Percentiles rank a stretch among this genome's conserved stretches.
These are phyloP conservation scores for Cunninghamia lanceolata DNA, from an alignment of 75 land plant genomes.

Conservation along the genomic window DNA sequence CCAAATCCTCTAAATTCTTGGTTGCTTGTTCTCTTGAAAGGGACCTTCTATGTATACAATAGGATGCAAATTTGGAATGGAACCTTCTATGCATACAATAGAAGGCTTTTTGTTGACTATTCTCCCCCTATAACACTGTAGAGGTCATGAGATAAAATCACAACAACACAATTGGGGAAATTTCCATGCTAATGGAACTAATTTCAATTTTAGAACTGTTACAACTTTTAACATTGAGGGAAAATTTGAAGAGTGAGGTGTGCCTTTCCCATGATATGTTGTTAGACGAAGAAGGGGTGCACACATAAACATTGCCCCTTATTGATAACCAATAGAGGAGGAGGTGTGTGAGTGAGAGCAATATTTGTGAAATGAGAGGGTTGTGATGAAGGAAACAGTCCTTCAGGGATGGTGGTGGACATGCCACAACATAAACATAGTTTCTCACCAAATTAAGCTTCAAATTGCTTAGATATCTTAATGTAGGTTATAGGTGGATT, in stretches of 20 bases:
- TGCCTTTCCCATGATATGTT: neutral
- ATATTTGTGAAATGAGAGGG: neutral
- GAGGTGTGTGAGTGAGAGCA: conserved; percentile 8
- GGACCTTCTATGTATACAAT: too few species aligned
- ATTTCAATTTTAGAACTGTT: neutral
- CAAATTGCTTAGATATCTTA: conserved; percentile 62
- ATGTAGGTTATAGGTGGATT: too few species aligned
- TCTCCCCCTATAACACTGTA: neutral
- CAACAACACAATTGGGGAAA: neutral
- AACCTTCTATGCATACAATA: neutral
- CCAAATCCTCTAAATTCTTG: too few species aligned
- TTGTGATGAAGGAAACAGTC: conserved; percentile 20
- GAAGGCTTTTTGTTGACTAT: neutral
- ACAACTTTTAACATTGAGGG: neutral
- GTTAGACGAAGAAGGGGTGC: neutral
- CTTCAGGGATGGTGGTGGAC: conserved; percentile 51
- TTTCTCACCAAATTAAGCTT: conserved; percentile 63
- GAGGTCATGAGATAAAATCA: neutral
- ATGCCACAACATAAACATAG: conserved; percentile 77
- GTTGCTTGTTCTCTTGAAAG: too few species aligned
- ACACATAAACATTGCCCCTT: too few species aligned
- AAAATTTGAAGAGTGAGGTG: neutral
- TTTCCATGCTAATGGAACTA: too few species aligned
- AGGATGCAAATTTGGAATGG: neutral
- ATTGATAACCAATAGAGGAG: neutral